phyloP scores from a whole-genome alignment of 2,329 filamentous ascomycete species.

The Sphaceloma murrayae region DNA sequence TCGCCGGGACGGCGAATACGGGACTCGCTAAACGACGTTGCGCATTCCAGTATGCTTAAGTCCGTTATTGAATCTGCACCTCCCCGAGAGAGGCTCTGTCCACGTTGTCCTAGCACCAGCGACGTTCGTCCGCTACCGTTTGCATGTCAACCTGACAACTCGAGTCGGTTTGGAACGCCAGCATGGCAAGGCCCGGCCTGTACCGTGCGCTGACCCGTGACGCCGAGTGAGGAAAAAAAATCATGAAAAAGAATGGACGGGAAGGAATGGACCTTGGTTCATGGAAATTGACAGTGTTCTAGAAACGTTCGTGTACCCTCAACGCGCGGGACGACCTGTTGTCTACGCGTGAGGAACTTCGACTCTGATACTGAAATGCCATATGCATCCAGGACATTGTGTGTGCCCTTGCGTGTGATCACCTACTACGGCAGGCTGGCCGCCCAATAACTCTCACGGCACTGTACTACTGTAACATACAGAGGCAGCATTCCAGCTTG shows the following conservation, averaged over 20 bases:
- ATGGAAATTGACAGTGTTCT: slow-evolving; percentile 15
- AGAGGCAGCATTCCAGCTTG: too few relatives aligned
- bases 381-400: not conserved
- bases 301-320: slow-evolving; percentile 10
- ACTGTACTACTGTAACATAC: too few relatives aligned
- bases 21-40: not conserved
- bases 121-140: slow-evolving; percentile 1
- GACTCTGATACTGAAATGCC: too few relatives aligned
- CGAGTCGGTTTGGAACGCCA: not conserved
- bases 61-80: not conserved
- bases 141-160: slow-evolving; percentile 11
- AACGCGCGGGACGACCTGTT: not conserved
- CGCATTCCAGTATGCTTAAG: not conserved
- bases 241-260: too few relatives aligned
- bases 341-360: not conserved
- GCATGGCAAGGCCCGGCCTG: not conserved
- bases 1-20: too few relatives aligned
- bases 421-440: too few relatives aligned
- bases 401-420: slow-evolving; percentile 1
- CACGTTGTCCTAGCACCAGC: not conserved
- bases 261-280: too few relatives aligned
- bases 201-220: not conserved
- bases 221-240: not conserved
- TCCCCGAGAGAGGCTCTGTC: not conserved
- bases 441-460: too few relatives aligned